Base-by-base conservation (phyloP, 176 grass and related monocot genomes). In the Urochloa ruziziensis region DNA sequence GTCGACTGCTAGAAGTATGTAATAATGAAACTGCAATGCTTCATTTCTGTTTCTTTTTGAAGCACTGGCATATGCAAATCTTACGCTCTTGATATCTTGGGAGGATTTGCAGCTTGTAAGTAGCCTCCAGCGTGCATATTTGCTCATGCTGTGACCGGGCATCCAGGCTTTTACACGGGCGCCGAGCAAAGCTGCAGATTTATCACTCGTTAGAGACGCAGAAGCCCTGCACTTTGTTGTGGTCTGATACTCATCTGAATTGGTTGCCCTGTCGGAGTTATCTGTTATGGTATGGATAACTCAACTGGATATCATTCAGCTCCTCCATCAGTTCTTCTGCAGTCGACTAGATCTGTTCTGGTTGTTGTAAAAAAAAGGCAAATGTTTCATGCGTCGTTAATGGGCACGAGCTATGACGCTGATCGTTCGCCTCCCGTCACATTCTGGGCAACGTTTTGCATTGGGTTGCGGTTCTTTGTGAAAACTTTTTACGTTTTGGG, bases 1-100 rank as follows among this genome's bases (percentile, higher is more conserved):
- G 49, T 53, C 34, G 30, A 81, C 19, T 4, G 3, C 75, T 51
- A 35, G 25, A 77, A 11, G 15, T 23, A 47, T 86, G 47, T 67
- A 86, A 90, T 86, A 83, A 90, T 78, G 54, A 47, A 82, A 90
- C 73, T n/a, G 65, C 24, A 30, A 75, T 53, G 19, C 68, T 43
- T 54, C 11, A 40, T 42, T 59, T 48, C 60, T n/a, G 27, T 42
- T 11, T 61, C n/a, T n/a, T n/a, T n/a, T n/a, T n/a, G n/a, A 9
- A 10, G 7, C 11, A 0, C 6, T 30, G 60, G 75, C 1, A 42
- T 25, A 7, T 30, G 70, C 43, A 62, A 61, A 7, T 75, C 70
- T 39, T 51, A 2, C 23, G 17, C 7, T 11, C 6, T 18, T 80
- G 11, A 11, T 52, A 64, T 48, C 9, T 6, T 47, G 43, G 3